A percentile compares a stretch with the other conserved stretches of the same genome.
Evolutionary conservation across 441 rosid species (phyloP).

Genomic region (Macaranga tanarius): DNA sequence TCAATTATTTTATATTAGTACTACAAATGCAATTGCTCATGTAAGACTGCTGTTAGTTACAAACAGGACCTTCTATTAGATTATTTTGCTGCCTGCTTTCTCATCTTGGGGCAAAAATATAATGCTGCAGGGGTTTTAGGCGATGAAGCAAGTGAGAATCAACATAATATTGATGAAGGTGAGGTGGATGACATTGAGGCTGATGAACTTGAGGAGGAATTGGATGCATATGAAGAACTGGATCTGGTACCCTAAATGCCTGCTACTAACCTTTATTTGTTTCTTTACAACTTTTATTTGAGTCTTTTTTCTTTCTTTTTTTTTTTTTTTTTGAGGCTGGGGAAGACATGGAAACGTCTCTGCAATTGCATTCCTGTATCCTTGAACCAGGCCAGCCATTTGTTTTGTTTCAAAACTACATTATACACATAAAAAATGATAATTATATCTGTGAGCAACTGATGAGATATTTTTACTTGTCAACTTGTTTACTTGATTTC

Average conservation of each 20-base stretch:
- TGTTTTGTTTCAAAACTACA: conserved; percentile 11
- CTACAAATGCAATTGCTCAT: neutral
- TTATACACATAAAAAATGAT: neutral
- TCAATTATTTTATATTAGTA: neutral
- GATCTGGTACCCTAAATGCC: conserved; percentile 47
- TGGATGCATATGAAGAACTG: conserved; percentile 58
- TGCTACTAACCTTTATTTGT: conserved; percentile 4
- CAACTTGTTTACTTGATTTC: neutral
- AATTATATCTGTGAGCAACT: neutral
- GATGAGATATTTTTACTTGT: neutral
- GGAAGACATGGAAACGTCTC: conserved; percentile 54
- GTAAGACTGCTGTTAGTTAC: neutral
- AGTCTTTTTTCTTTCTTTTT: neutral
- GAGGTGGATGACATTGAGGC: conserved; percentile 49
- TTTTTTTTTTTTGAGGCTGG: conserved; percentile 45
- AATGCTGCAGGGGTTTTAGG: conserved; percentile 28
- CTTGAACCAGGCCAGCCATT: conserved; percentile 28
- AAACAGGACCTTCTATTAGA: neutral
- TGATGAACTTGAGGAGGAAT: conserved; percentile 72
- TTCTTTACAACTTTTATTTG: neutral
- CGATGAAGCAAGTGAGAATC: conserved; percentile 39
- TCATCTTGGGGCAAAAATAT: conserved; percentile 11
- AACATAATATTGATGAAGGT: conserved; percentile 36
- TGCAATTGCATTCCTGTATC: conserved; percentile 72
- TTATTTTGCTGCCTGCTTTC: conserved; percentile 10